These are phyloP conservation scores for Zygoascus flipseniorum DNA, from an alignment of 805 yeast species.

Conservation along the genomic window DNA sequence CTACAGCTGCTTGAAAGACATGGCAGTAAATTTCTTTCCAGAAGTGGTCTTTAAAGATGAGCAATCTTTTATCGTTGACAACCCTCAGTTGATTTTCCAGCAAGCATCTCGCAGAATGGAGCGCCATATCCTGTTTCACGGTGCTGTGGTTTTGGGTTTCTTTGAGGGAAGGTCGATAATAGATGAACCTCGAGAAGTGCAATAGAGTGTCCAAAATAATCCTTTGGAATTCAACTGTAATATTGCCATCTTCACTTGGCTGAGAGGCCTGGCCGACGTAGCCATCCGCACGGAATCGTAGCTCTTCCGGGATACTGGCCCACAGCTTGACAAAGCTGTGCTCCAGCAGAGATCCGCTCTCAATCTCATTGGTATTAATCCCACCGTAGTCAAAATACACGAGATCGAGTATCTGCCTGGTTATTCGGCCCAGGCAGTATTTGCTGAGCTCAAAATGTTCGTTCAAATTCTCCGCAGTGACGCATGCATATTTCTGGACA, in stretches of 20 bases:
- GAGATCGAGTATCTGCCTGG: not conserved
- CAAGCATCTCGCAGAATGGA: slow-evolving; percentile 5
- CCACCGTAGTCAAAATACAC: not conserved
- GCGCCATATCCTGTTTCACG: slow-evolving; percentile 2
- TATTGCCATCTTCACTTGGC: not conserved
- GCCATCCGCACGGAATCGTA: slow-evolving; percentile 1
- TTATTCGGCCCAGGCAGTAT: not conserved
- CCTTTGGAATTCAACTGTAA: slow-evolving; percentile 6
- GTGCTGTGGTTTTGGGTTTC: not conserved
- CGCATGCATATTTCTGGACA: not conserved
- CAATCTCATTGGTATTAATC: slow-evolving; percentile 1
- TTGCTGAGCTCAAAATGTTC: not conserved
- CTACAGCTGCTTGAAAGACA: slow-evolving; percentile 10
- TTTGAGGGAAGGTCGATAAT: slow-evolving; percentile 6
- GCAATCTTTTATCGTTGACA: not conserved
- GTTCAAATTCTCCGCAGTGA: not conserved
- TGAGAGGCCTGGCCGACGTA: slow-evolving; percentile 3
- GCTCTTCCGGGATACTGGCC: not conserved
- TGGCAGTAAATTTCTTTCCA: slow-evolving; percentile 10
- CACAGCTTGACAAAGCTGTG: not conserved
- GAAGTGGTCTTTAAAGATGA: not conserved
- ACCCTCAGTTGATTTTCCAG: slow-evolving; percentile 5
- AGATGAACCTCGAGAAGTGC: slow-evolving; percentile 8
- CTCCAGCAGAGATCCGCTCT: not conserved
- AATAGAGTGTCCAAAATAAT: slow-evolving; percentile 8